Base-by-base conservation (phyloP, 495 filamentous ascomycete species). In the Penicillium crystallinum region DNA sequence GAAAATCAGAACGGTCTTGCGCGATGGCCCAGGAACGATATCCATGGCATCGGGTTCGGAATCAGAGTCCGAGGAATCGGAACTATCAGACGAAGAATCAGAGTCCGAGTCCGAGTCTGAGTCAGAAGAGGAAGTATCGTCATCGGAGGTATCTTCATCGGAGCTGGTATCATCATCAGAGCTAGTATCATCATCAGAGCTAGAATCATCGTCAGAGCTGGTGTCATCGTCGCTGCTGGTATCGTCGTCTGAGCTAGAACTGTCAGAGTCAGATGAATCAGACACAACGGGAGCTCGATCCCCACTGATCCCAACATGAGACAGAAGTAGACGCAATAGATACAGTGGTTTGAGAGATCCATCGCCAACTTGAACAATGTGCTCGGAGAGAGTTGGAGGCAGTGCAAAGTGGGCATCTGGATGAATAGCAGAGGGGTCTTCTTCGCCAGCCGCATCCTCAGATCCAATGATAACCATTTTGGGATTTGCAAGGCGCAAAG, bases 281-380 rank as follows among this genome's bases (percentile, higher is more conserved):
- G 63, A 57, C 19, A 55, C 44, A 4, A 46, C 17, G 6, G 29
- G 6, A 34, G 36, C 14, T 14, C 41, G 27, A 33, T 56, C 52
- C 41, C 44, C 49, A 56, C 52, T 52, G 49, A 73, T 30, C 46
- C 69, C 61, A 34, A 77, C 71, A 30, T 68, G 57, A 6, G 66
- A 65, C 3, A 67, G 57, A 37, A 77, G 57, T 9, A 77, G 64
- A 23, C 66, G 65, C 17, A 84, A 56, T 19, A 98, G 77, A 62
- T 90, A 90, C 7, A 98, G 74, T 1, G 93, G 92, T 70, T 97
- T 98, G 18, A 89, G 77, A 31, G 79, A 80, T 14, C 79, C 83
- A 56, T 95, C 85, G 15, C 80, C 79, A 21, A 96, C 81, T 27
- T 88, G 81, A 15, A 96, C 70, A 17, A 83, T 87, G 45, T 75